Evolutionary conservation across 345 rosid species (phyloP), one percentile per base, ranked within the genome.

Genomic region (Murraya koenigii): DNA sequence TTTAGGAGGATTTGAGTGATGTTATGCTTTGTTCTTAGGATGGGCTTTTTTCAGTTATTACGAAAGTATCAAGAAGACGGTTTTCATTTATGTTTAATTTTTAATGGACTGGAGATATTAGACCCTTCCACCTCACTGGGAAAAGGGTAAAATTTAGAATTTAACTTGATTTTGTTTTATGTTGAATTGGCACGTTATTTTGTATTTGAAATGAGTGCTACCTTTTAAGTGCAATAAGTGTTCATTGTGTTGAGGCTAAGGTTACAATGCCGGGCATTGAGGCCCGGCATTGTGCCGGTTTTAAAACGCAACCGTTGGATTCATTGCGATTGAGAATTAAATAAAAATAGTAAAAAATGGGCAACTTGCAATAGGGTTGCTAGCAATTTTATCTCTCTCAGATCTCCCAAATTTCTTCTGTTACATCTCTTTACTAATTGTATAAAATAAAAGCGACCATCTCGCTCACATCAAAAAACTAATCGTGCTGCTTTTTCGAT

Each of bases 81-180:
- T 61, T 61, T 41, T 19, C 9, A 19, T 74, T 26, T 44, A 32
- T 75, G 70, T 75, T 63, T 32, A 10, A 28, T 56, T 41, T 66
- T 44, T 28, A 0, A 69, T 62, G 75, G 38, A 15, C 3, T 72
- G 64, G 74, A 66, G 62, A 56, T 68, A 64, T 56, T 54, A 9
- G 58, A 14, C 73, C 35, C 32, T 69, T 69, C 36, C 54, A 20
- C 28, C 10, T 19, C 36, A 14, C 25, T 8, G 38, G 17, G 72
- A 58, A 69, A 3, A 33, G 71, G 60, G 47, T 39, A 14, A 49
- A 80, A 56, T 67, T 38, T 38, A 75, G 52, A 56, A 54, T 71
- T 75, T 75, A 60, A 62, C 47, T 19, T 36, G 2, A n/a, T 66
- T 69, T 66, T 15, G 36, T 23, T 62, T 49, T 8, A 66, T 15